Evolutionary conservation across 345 rosid species (phyloP).

Genomic region (Syzygium oleosum): DNA sequence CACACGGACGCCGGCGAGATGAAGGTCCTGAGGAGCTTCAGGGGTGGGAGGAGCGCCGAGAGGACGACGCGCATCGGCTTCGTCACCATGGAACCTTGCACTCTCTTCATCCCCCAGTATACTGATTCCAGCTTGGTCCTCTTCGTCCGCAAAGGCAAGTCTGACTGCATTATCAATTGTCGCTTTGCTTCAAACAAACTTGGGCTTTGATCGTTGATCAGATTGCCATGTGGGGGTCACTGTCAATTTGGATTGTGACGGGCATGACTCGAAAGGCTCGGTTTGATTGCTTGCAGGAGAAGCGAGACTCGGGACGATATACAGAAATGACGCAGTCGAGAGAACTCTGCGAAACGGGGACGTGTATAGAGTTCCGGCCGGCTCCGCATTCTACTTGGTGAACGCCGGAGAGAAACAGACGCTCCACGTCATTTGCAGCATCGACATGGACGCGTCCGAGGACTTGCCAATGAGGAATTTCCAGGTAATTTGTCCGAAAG

Average conservation of each 20-base stretch:
- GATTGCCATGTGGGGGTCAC: neutral
- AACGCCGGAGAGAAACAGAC: constrained; percentile 53
- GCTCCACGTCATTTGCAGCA: constrained; percentile 67
- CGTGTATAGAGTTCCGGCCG: constrained; percentile 53
- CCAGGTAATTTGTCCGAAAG: constrained; percentile 35
- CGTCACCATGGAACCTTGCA: constrained; percentile 75
- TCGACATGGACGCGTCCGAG: constrained; percentile 64
- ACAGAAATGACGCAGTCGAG: constrained; percentile 44
- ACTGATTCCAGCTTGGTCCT: constrained; percentile 64
- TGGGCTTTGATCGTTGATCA: neutral
- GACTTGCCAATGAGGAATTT: constrained; percentile 47
- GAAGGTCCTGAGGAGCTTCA: constrained; percentile 39
- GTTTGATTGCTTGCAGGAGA: constrained; percentile 43
- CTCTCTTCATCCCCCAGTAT: constrained; percentile 80
- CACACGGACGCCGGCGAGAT: constrained; percentile 76
- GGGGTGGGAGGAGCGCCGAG: constrained; percentile 28
- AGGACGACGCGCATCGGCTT: constrained; percentile 70
- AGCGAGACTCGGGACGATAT: constrained; percentile 62
- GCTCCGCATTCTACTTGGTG: constrained; percentile 71
- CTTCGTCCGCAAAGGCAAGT: constrained; percentile 54
- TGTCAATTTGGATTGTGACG: neutral
- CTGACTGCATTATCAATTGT: neutral
- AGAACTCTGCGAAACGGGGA: constrained; percentile 50
- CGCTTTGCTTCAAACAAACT: neutral
- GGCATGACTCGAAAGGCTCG: neutral